Evolutionary conservation across 2,329 filamentous ascomycete species (phyloP), one percentile per base, ranked within the genome.

Genomic region (Scedosporium boydii): DNA sequence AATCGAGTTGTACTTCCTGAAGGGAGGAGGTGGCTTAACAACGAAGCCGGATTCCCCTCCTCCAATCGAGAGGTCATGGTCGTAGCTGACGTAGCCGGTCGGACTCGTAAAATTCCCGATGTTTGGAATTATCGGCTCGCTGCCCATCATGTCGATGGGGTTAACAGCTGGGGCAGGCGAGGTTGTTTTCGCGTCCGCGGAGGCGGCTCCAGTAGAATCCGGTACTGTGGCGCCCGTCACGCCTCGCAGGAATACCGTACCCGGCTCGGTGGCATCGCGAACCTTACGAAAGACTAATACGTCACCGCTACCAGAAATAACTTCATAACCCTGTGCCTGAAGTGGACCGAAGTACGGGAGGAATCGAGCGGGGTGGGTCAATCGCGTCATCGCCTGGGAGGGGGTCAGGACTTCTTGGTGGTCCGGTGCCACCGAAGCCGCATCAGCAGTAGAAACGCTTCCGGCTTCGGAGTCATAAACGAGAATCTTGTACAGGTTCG

Each of bases 211-310:
- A 63, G 63, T 6, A 64, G 42, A 29, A 56, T 18, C n/a, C 46
- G 60, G 21, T 23, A 51, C 62, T 29, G 55, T 14, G 57, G 26
- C 34, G 12, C 58, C 41, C 48, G 42, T 55, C 2, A 59, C 57
- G 9, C 61, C 51, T n/a, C 62, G 57, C 2, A 63, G 56, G 18
- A 59, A 51, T 16, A 55, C 44, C 3, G 57, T 56, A 16, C 59
- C 42, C 1, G 63, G 61, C 1, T 63, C 63, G 1, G 68, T 66
- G 7, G 65, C 65, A 9, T 66, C 63, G 27, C 73, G 76, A 3
- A 83, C 79, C 71, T 88, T 87, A 65, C 84, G 85, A 69, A 90
- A 88, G 3, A 91, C 80, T 27, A 90, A 77, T 4, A 89, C 77
- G 65, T 90, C 81, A 5, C 81, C 81, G 58, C 78, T 78, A 1